A percentile compares a stretch with the other conserved stretches of the same genome.
Evolutionary conservation across 352 stramenopile species (phyloP).

Genomic region (Phytopythium montanum): DNA sequence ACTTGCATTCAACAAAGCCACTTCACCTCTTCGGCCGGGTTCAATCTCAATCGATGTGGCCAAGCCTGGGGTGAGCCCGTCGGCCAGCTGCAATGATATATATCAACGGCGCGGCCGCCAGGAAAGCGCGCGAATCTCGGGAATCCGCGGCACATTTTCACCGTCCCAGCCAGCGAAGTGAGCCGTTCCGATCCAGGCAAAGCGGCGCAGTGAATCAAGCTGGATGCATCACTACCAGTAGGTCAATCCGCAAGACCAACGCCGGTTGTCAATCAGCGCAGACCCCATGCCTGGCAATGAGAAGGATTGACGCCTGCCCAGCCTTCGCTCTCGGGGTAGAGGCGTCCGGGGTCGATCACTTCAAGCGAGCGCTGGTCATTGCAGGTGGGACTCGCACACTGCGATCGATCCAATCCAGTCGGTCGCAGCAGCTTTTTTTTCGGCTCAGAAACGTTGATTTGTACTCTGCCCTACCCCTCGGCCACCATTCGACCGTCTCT

Average conservation of each 20-base stretch:
- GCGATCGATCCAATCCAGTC: background rate
- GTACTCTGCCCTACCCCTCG: too few relatives aligned
- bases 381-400: background rate
- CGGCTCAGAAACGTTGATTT: background rate
- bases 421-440: background rate
- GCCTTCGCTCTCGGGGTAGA: background rate
- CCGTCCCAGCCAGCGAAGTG: background rate
- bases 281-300: too few relatives aligned
- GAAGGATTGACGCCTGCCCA: background rate
- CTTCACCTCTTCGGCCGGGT: too few relatives aligned
- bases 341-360: background rate
- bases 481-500: too few relatives aligned
- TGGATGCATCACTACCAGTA: too few relatives aligned
- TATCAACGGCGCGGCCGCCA: background rate
- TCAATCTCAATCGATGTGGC: too few relatives aligned
- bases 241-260: background rate
- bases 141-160: background rate
- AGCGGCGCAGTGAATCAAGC: background rate
- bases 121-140: background rate
- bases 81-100: background rate
- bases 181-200: background rate
- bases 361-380: background rate
- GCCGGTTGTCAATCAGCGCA: background rate
- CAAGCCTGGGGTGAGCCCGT: too few relatives aligned
- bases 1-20: too few relatives aligned